These are phyloP conservation scores for Pueraria montana DNA, from an alignment of 306 rosid species.

Conservation along the genomic window DNA sequence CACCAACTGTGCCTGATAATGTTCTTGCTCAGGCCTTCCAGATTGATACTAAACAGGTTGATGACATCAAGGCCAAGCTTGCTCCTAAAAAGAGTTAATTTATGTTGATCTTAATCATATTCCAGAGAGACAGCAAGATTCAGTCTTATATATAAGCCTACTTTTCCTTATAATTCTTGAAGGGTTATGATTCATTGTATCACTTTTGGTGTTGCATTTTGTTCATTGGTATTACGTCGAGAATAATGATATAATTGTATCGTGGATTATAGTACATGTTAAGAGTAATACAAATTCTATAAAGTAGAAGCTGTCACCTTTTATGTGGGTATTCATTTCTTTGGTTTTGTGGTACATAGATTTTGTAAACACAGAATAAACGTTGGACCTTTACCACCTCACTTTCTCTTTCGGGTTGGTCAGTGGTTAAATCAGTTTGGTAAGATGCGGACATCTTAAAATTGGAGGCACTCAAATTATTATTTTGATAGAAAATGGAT, in stretches of 20 bases:
- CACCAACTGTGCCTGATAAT: conserved; percentile 55
- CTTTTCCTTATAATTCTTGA: conserved; percentile 13
- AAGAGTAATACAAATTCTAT: conserved; percentile 2
- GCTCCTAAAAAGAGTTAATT: conserved; percentile 59
- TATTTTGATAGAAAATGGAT: conserved; percentile 16
- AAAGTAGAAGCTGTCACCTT: conserved; percentile 22
- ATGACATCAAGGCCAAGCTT: conserved; percentile 53
- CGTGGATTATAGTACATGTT: not conserved
- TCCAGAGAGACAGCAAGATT: too few species aligned
- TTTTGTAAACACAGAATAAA: conserved; percentile 16
- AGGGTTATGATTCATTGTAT: conserved; percentile 25
- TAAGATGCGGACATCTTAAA: conserved; percentile 32
- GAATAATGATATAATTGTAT: conserved; percentile 32
- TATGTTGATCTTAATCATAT: too few species aligned
- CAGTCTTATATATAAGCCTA: not conserved
- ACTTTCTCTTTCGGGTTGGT: conserved; percentile 35
- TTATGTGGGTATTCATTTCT: conserved; percentile 18
- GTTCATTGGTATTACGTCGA: not conserved
- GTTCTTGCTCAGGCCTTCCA: conserved; percentile 61
- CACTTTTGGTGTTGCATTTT: conserved; percentile 28
- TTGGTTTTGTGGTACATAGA: not conserved
- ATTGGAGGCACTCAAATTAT: not conserved
- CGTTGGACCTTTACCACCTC: not conserved
- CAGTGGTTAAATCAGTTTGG: conserved; percentile 45
- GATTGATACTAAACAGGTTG: conserved; percentile 53